Evolutionary conservation across 2,329 filamentous ascomycete genomes (phyloP).

Genomic region (Claviceps sp.): DNA sequence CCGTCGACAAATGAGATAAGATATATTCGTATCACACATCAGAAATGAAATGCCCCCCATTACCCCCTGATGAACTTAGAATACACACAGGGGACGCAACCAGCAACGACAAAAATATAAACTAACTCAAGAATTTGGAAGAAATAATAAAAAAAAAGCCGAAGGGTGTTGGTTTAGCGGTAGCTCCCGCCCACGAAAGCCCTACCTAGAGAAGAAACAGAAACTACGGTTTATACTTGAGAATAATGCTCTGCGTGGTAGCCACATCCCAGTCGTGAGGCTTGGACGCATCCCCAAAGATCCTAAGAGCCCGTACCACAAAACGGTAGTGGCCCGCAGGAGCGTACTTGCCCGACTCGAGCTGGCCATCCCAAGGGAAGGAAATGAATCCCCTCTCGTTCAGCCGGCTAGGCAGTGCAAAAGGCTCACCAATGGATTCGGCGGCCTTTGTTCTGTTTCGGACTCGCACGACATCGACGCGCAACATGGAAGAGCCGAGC

Average conservation of each 20-base stretch:
- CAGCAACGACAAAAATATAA: too few species aligned
- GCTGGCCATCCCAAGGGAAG: conserved; percentile 28
- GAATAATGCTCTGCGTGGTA: conserved; percentile 27
- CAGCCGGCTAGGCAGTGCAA: conserved; percentile 23
- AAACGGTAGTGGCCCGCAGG: conserved; percentile 35
- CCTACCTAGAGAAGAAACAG: not conserved
- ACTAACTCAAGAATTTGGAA: too few species aligned
- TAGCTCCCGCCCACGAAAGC: too few species aligned
- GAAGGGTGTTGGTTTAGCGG: too few species aligned
- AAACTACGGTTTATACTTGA: conserved; percentile 21
- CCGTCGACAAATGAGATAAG: too few species aligned
- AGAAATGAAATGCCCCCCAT: too few species aligned
- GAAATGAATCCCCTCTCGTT: conserved; percentile 2
- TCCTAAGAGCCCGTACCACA: conserved; percentile 29
- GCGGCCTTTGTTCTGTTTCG: conserved; percentile 10
- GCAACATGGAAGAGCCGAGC: conserved; percentile 30
- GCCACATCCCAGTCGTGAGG: conserved; percentile 30
- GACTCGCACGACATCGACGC: conserved; percentile 27
- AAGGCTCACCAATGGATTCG: conserved; percentile 25
- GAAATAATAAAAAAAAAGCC: too few species aligned
- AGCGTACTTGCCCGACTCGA: conserved; percentile 30
- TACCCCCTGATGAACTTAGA: too few species aligned
- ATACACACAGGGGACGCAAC: too few species aligned
- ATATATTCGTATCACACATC: too few species aligned
- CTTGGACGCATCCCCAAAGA: conserved; percentile 32